Evolutionary conservation across 169 alveolate genomes (phyloP).

Genomic region (Plasmodium inui): DNA sequence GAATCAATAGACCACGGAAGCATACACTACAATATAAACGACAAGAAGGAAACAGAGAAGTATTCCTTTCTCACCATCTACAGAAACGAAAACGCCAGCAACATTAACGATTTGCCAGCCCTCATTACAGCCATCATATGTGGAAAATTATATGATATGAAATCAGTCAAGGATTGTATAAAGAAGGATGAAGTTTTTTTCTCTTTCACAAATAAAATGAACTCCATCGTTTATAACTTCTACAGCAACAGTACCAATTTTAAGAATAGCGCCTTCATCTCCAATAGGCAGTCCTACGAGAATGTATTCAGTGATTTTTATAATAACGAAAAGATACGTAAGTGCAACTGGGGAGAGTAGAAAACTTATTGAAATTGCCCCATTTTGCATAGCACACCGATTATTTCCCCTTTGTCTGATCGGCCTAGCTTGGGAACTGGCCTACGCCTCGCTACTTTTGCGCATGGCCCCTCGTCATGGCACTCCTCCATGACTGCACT

Average conservation of each 20-base stretch:
- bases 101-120: constrained; percentile 42
- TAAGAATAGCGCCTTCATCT: constrained; percentile 24
- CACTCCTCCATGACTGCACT: neutral
- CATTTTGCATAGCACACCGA: neutral
- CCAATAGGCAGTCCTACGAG: neutral
- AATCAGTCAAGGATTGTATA: constrained; percentile 15
- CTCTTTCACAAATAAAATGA: constrained; percentile 14
- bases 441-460: neutral
- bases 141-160: neutral
- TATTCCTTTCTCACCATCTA: constrained; percentile 32
- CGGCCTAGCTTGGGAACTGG: neutral
- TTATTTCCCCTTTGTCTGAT: neutral
- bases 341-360: neutral
- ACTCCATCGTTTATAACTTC: constrained; percentile 36
- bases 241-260: constrained; percentile 42
- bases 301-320: constrained; percentile 62
- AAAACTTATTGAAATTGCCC: neutral
- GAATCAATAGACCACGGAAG: constrained; percentile 15
- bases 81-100: constrained; percentile 38
- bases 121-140: constrained; percentile 66
- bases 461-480: neutral
- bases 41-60: constrained; percentile 19
- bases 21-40: constrained; percentile 6
- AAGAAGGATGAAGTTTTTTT: constrained; percentile 15
- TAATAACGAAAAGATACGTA: constrained; percentile 69